These are phyloP conservation scores for Toxicodendron radicans DNA, from an alignment of 345 rosid species.

Conservation along the genomic window DNA sequence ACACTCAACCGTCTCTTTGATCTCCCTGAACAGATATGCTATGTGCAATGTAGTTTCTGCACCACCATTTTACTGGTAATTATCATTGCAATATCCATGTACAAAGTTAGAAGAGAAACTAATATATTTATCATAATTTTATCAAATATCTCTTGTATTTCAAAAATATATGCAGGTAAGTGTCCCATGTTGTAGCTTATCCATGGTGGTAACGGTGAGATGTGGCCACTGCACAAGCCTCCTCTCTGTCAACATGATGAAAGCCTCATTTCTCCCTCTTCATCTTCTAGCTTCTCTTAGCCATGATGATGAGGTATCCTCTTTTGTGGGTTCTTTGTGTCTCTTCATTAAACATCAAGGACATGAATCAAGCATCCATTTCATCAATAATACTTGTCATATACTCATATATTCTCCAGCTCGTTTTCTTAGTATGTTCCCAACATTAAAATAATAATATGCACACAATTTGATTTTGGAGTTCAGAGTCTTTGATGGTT, in stretches of 20 bases:
- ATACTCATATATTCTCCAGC: neutral
- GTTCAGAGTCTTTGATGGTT: neutral
- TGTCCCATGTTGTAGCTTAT: slow-evolving; percentile 84
- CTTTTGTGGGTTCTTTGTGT: neutral
- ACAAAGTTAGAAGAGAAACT: no score
- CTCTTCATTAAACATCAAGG: neutral
- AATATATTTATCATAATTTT: no score
- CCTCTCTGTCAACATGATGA: slow-evolving; percentile 89
- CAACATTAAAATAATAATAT: no score
- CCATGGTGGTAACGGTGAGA: slow-evolving; percentile 88
- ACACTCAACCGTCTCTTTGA: slow-evolving; percentile 62
- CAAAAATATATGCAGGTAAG: slow-evolving; percentile 55
- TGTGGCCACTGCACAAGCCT: slow-evolving; percentile 96
- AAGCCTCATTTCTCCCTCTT: slow-evolving; percentile 83
- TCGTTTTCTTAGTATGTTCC: neutral
- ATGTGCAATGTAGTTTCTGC: slow-evolving; percentile 96
- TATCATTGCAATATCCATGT: no score
- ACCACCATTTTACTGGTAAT: slow-evolving; percentile 85
- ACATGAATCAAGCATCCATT: neutral
- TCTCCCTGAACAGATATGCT: slow-evolving; percentile 90
- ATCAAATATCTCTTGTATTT: neutral
- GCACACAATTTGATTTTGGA: neutral
- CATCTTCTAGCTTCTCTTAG: slow-evolving; percentile 71
- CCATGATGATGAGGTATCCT: slow-evolving; percentile 44
- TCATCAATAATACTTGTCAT: neutral